Conservation (phyloP, 1,284 basidiomycete genomes). For the Ustilago nuda region DNA sequence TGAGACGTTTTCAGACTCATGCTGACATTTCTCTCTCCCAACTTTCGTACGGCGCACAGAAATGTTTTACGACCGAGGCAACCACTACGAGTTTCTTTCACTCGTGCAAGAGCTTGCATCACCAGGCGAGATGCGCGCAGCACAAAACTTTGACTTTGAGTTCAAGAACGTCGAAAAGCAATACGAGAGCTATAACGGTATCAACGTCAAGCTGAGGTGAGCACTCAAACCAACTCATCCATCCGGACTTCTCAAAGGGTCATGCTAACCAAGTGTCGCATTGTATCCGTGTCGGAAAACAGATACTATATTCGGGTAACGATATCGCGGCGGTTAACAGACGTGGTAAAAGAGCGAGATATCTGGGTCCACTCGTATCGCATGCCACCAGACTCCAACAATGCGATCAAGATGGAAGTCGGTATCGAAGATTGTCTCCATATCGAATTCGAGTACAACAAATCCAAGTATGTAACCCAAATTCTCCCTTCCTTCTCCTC, state of each 20-base stretch:
- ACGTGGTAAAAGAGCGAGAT: constrained; percentile 90
- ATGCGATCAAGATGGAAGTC: constrained; percentile 99
- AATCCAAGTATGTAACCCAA: constrained; percentile 77
- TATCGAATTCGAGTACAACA: constrained; percentile 99
- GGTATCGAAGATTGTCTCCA: constrained; percentile 98
- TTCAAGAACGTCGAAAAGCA: constrained; percentile 99
- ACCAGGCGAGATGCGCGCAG: constrained; percentile 92
- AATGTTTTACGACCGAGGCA: constrained; percentile 94
- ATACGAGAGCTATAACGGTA: constrained; percentile 96
- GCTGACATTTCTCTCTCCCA: background rate
- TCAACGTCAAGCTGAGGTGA: constrained; percentile 88
- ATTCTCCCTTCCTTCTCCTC: background rate
- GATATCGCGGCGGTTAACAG: constrained; percentile 88
- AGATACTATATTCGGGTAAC: constrained; percentile 90
- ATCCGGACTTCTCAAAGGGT: background rate
- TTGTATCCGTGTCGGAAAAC: background rate
- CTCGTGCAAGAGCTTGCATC: constrained; percentile 92
- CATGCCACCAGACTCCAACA: constrained; percentile 97
- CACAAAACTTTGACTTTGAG: constrained; percentile 92
- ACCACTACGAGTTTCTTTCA: constrained; percentile 97
- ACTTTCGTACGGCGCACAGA: constrained; percentile 73
- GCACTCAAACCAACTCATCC: background rate
- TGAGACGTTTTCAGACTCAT: background rate
- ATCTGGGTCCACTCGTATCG: constrained; percentile 98
- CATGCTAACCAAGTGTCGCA: background rate